Evolutionary conservation across 371 early-diverging fungal species (phyloP), one percentile per base, ranked within the genome.

Genomic region (Saksenaea vasiformis): DNA sequence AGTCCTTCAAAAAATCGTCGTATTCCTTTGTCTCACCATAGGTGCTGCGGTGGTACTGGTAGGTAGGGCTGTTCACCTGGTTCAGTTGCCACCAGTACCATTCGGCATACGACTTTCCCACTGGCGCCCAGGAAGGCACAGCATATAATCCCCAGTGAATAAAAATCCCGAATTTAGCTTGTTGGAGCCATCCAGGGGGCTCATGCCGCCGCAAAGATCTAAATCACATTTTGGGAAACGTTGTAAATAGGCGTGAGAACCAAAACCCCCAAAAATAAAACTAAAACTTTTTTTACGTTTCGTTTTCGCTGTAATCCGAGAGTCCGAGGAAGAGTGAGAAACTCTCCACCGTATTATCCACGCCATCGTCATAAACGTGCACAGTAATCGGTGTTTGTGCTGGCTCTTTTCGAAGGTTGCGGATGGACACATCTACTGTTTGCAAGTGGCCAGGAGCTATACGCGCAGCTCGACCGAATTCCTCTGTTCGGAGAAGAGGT

Each of bases 41-140:
- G 0, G 57, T 60, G 0, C 69, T 24, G 5, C 58, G 64, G 28
- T 75, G 74, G 24, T 77, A 68, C 3, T 54, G 34, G 55, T 62
- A 72, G 11, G 74, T 66, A n/a, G 69, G 61, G 31, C 66, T 66
- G 24, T 57, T 28, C n/a, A 56, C 64, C 17, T 68, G 58, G 38
- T 67, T 69, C 58, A 68, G 58, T 22, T 72, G 69, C 67, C 72
- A 71, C 77, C 77, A 77, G 38, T 77, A 77, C 77, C 77, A 77
- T 60, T 77, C 77, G 27, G 69, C 66, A 47, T 77, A 77, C 14
- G 63, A 64, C 37, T 58, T 54, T 24, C 74, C 74, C 13, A 72
- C 72, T 3, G 74, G 74, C 8, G 68, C 74, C 77, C 77, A 77
- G 2, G 77, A 62, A 31, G 77, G 77, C 3, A 77, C 62, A 44